Conservation (phyloP, 495 filamentous ascomycete species). For the Hypoxylon trugodes region DNA sequence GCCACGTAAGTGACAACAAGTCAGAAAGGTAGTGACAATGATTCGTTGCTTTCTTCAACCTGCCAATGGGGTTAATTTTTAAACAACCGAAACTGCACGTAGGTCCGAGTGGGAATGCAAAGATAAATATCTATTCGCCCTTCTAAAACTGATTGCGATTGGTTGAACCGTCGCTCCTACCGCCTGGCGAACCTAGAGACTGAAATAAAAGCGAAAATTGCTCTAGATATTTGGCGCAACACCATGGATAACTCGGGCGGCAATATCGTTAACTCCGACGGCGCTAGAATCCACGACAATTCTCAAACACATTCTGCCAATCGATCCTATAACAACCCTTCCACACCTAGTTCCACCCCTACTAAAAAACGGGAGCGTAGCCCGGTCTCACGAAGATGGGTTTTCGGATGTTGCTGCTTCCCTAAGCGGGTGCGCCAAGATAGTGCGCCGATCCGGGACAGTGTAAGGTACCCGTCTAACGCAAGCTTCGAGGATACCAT, state of each 20-base stretch:
- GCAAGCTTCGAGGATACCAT: slow-evolving; percentile 27
- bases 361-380: too few relatives aligned
- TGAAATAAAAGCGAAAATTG: not conserved
- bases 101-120: slow-evolving; percentile 4
- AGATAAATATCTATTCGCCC: slow-evolving; percentile 18
- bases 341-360: too few relatives aligned
- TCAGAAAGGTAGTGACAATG: slow-evolving; percentile 15
- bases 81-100: not conserved
- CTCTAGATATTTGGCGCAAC: too few relatives aligned
- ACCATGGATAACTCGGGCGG: too few relatives aligned
- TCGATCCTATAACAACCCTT: too few relatives aligned
- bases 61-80: slow-evolving; percentile 24
- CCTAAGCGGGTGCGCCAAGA: slow-evolving; percentile 13
- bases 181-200: not conserved
- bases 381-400: too few relatives aligned
- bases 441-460: slow-evolving; percentile 22
- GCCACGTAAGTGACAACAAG: slow-evolving; percentile 36
- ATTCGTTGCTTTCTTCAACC: slow-evolving; percentile 9
- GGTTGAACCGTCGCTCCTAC: not conserved
- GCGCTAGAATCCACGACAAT: too few relatives aligned
- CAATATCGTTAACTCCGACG: too few relatives aligned
- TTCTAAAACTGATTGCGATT: slow-evolving; percentile 2
- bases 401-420: not conserved
- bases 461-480: slow-evolving; percentile 24
- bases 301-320: too few relatives aligned